Evolutionary conservation across 257 asterid species (phyloP), one percentile per base, ranked within the genome.

Genomic region (Penstemon eatonii): DNA sequence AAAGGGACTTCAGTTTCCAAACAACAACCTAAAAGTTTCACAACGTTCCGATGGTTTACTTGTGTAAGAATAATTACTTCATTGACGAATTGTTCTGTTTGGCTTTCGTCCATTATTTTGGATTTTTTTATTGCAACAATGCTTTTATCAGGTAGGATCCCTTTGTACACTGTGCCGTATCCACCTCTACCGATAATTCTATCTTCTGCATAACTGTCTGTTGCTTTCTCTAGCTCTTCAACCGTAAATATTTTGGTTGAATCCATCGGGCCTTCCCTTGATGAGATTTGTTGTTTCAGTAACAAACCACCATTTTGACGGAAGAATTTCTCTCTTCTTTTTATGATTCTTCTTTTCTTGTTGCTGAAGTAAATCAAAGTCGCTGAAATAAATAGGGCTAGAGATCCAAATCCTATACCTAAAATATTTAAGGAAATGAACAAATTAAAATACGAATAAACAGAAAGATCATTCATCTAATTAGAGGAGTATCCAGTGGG

Each of bases 51-150:
- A 45, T 91, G 97, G 59, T 89, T 89, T 51, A 89, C 76, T 11
- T 87, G 95, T 9, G 93, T 87, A 38, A 91, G 95, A 60, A 91
- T 91, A 36, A 84, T 80, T 4, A 89, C 84, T 72, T 87, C 97
- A 18, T 91, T 91, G 56, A 89, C 89, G 60, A 91, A 89, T 19
- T 82, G 91, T 56, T 91, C 94, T 5, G 84, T 67, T 40, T 91
- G 96, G 66, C 74, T 75, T 50, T 81, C 74, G 1, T 89, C 96
- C 82, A 87, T 73, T 4, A 80, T 75, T 51, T 69, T 69, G 0
- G 97, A 87, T 44, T 89, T 91, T 49, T 91, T 91, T 5, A 91
- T 83, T 0, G 97, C 97, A 2, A 91, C 90, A 0, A 76, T 7
- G 19, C 69, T 81, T 1, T 84, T 84, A 44, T 85, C 88, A 0